Conservation (phyloP, 2,329 filamentous ascomycete species). For the Leptosphaerulina australis region DNA sequence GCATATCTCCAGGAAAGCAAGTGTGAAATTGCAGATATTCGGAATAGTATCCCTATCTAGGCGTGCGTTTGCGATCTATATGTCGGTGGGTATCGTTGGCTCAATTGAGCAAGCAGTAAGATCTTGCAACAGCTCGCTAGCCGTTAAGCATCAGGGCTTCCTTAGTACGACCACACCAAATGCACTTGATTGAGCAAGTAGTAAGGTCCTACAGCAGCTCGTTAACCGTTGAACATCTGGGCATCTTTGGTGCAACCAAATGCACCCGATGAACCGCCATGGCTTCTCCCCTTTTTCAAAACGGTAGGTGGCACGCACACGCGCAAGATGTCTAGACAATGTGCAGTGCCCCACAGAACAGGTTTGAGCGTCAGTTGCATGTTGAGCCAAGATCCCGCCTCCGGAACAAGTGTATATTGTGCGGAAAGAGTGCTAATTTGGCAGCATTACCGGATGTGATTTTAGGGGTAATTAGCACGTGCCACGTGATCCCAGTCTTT, state of each 20-base stretch:
- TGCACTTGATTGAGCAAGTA: no score
- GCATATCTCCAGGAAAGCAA: slow-evolving; percentile 6
- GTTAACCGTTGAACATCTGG: no score
- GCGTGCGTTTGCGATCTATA: background rate
- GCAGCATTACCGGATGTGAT: background rate
- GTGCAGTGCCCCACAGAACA: background rate
- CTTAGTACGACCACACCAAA: background rate
- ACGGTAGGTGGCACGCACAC: no score
- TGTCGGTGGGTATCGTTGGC: background rate
- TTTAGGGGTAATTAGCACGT: background rate
- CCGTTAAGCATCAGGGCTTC: background rate
- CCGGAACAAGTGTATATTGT: background rate
- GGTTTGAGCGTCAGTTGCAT: background rate
- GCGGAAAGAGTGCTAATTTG: background rate
- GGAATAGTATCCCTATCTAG: background rate
- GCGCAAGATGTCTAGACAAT: background rate
- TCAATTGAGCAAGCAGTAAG: background rate
- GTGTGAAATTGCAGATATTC: background rate
- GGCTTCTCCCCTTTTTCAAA: background rate
- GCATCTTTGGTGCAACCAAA: background rate
- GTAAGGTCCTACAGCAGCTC: background rate
- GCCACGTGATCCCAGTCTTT: background rate
- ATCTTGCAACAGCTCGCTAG: background rate
- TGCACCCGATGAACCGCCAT: background rate
- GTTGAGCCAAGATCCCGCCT: background rate